Conservation (phyloP, 306 rosid species). For the Cucurbita maxima region DNA sequence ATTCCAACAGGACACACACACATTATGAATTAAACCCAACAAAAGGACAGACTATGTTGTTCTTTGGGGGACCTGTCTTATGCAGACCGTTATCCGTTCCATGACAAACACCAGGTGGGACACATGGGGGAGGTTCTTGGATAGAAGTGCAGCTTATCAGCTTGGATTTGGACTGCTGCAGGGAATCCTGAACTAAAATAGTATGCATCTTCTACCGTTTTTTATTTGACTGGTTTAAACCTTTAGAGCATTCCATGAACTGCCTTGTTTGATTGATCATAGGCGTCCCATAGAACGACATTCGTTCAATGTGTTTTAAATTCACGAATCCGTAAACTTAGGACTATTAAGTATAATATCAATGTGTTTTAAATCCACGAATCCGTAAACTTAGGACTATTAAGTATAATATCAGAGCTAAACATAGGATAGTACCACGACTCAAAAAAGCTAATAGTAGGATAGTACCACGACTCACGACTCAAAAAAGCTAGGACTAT, state of each 20-base stretch:
- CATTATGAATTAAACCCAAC: constrained; percentile 42
- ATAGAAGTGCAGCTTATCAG: constrained; percentile 60
- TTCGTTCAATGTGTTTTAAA: too few species aligned
- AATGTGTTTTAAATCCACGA: too few species aligned
- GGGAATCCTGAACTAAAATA: constrained; percentile 39
- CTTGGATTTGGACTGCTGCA: constrained; percentile 50
- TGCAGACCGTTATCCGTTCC: constrained; percentile 53
- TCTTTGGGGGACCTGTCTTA: constrained; percentile 57
- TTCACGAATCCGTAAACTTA: too few species aligned
- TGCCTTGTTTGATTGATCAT: neutral
- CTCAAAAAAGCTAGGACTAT: too few species aligned
- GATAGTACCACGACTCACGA: too few species aligned
- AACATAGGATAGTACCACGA: too few species aligned
- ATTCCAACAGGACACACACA: constrained; percentile 46
- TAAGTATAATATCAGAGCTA: too few species aligned
- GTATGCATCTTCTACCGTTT: constrained; percentile 10
- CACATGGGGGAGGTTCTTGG: constrained; percentile 65
- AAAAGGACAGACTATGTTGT: constrained; percentile 37
- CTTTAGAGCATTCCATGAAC: neutral
- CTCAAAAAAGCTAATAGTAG: too few species aligned
- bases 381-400: too few species aligned
- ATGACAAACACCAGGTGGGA: constrained; percentile 66
- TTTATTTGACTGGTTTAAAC: neutral
- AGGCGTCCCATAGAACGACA: constrained; percentile 26
- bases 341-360: too few species aligned